phyloP scores from a whole-genome alignment of 2,329 filamentous ascomycete genomes.

The Aspergillus nomiae region DNA sequence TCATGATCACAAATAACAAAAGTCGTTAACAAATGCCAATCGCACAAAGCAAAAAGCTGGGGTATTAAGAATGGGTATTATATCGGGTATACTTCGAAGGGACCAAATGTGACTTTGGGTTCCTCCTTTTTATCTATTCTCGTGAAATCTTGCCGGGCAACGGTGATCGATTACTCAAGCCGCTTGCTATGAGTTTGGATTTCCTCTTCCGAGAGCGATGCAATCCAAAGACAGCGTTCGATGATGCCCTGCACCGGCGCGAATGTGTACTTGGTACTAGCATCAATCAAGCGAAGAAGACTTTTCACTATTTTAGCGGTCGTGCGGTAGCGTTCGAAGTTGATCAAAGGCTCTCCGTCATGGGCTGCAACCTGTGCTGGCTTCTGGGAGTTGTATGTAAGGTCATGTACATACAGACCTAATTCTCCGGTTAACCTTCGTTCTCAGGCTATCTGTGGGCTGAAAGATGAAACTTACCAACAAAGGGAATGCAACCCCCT shows the following conservation, averaged over 20 bases:
- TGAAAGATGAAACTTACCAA: conserved; percentile 48
- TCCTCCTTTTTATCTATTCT: neutral
- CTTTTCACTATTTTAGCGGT: conserved; percentile 66
- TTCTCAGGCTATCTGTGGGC: neutral
- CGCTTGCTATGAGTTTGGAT: conserved; percentile 51
- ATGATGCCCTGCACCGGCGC: conserved; percentile 60
- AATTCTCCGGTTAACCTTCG: conserved; percentile 7
- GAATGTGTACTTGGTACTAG: conserved; percentile 63
- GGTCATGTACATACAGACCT: conserved; percentile 66
- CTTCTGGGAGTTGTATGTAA: conserved; percentile 69
- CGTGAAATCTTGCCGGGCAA: neutral
- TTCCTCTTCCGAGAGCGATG: conserved; percentile 61
- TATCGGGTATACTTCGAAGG: conserved; percentile 13
- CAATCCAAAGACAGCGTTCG: conserved; percentile 66
- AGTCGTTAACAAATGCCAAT: conserved; percentile 10
- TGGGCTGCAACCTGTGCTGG: conserved; percentile 57
- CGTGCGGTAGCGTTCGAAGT: conserved; percentile 69
- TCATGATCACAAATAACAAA: conserved; percentile 16
- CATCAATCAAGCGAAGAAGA: conserved; percentile 63
- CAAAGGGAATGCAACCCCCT: conserved; percentile 67
- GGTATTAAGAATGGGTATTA: conserved; percentile 18
- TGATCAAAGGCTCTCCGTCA: conserved; percentile 59
- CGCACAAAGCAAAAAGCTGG: conserved; percentile 10
- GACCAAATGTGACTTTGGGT: neutral
- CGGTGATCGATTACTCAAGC: conserved; percentile 38